phyloP scores from a whole-genome alignment of 202 grass and related monocot species.

The Panicum hallii region DNA sequence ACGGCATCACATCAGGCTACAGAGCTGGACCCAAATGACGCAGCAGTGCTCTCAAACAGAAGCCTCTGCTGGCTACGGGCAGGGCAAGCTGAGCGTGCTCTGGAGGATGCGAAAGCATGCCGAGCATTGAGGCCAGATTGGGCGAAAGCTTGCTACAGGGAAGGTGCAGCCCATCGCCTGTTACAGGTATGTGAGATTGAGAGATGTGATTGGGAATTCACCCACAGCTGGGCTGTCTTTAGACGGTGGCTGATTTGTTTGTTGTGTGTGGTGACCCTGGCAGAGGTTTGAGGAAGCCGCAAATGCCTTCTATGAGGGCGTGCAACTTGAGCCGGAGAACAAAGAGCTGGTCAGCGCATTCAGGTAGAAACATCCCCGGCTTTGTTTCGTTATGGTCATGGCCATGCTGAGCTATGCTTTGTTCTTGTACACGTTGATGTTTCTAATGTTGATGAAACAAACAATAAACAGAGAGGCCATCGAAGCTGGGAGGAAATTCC shows the following conservation, averaged over 20 bases:
- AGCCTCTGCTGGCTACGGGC: conserved; percentile 86
- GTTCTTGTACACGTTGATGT: conserved; percentile 5
- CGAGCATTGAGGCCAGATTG: conserved; percentile 78
- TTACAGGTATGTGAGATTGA: conserved; percentile 59
- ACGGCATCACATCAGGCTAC: conserved; percentile 60
- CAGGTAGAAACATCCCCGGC: conserved; percentile 45
- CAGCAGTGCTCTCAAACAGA: conserved; percentile 74
- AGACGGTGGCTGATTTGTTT: neutral
- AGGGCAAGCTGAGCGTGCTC: conserved; percentile 73
- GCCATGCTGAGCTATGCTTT: neutral
- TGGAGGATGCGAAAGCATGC: conserved; percentile 79
- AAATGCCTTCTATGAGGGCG: conserved; percentile 88
- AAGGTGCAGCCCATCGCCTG: conserved; percentile 69
- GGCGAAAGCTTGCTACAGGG: conserved; percentile 92
- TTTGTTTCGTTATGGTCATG: neutral
- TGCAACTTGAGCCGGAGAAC: conserved; percentile 82
- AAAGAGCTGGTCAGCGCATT: conserved; percentile 84
- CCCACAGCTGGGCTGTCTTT: neutral
- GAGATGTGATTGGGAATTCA: neutral
- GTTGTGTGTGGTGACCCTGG: conserved; percentile 9
- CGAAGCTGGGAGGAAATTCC: conserved; percentile 67
- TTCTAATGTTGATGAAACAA: neutral
- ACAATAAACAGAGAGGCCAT: conserved; percentile 70
- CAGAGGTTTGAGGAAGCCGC: conserved; percentile 89
- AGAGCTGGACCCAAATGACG: conserved; percentile 78